phyloP scores from a whole-genome alignment of 331 rosid species.

The Arachis monticola region DNA sequence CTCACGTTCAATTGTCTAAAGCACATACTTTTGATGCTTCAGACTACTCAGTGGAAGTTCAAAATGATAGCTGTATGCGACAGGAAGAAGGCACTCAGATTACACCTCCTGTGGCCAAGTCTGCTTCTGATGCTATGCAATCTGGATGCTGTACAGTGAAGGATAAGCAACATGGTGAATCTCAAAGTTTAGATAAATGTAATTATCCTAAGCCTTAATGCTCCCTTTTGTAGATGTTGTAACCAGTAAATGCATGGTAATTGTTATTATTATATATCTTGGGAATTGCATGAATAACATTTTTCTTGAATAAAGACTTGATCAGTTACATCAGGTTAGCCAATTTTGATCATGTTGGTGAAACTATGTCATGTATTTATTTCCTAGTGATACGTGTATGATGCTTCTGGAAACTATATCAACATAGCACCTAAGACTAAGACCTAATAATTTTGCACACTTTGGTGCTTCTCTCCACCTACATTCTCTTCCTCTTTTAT shows the following conservation, averaged over 20 bases:
- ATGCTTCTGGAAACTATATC: no score
- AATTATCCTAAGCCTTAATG: slow-evolving; percentile 46
- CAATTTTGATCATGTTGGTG: background rate
- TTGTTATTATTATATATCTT: background rate
- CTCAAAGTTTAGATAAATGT: slow-evolving; percentile 63
- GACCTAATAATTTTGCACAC: no score
- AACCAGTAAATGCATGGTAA: slow-evolving; percentile 1
- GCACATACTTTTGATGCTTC: slow-evolving; percentile 47
- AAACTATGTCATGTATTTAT: no score
- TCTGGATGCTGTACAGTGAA: slow-evolving; percentile 54
- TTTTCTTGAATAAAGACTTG: slow-evolving; percentile 3
- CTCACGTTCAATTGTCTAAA: slow-evolving; percentile 57
- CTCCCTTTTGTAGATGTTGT: slow-evolving; percentile 25
- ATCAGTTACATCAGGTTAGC: background rate
- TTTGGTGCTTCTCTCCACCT: no score
- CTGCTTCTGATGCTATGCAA: slow-evolving; percentile 48
- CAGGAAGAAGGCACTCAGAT: slow-evolving; percentile 50
- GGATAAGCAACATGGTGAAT: slow-evolving; percentile 56
- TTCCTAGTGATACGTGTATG: no score
- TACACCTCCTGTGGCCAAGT: slow-evolving; percentile 36
- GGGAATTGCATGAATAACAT: slow-evolving; percentile 34
- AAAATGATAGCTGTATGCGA: slow-evolving; percentile 41
- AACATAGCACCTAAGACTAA: no score
- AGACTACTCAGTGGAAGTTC: slow-evolving; percentile 49
- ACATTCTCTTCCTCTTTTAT: no score